Base-by-base conservation (phyloP, 495 filamentous ascomycete species). In the Astrothelium subdiscretum region DNA sequence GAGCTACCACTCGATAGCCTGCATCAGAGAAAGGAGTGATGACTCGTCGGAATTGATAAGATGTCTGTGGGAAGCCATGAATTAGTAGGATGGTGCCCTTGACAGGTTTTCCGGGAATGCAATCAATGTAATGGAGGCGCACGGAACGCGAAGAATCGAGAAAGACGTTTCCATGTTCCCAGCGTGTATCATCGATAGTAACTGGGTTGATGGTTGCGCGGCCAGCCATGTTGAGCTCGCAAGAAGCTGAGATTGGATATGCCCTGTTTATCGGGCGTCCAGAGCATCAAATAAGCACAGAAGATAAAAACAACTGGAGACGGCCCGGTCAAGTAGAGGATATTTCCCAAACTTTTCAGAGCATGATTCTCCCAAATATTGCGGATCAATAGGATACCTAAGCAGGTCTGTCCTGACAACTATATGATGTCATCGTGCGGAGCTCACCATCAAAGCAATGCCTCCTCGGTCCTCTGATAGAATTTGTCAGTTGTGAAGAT, bases 31-130 rank as follows among this genome's bases (percentile, higher is more conserved):
- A 66, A 13, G 72, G 77, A 10, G 48, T 64, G 60, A 77, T 75
- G 35, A 76, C 76, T 44, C 75, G 72, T 3, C 76, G 74, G 58
- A 75, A 78, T 62, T 77, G 75, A 62, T 77, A 74, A 10, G 75
- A 75, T n/a, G 76, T 74, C 62, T 78, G 69, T n/a, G 76, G 76
- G 62, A 77, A 78, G 61, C 75, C 69, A 32, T 75, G 72, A 31
- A 74, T 67, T 58, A 74, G 71, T 15, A 75, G 62, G 32, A 70
- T 70, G 32, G 52, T 64, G 51, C 68, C 68, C 61, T 62, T 66
- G 57, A 38, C 20, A 10, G 32, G 52, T 11, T 58, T 63, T 2
- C 29, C 2, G 11, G 65, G 35, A 22, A n/a, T 5, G 20, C 24
- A 61, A 4, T 51, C 59, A 27, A 63, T 51, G 54, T 63, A 63